Evolutionary conservation across 2,329 filamentous ascomycete genomes (phyloP).

Genomic region (Neurospora crassa): DNA sequence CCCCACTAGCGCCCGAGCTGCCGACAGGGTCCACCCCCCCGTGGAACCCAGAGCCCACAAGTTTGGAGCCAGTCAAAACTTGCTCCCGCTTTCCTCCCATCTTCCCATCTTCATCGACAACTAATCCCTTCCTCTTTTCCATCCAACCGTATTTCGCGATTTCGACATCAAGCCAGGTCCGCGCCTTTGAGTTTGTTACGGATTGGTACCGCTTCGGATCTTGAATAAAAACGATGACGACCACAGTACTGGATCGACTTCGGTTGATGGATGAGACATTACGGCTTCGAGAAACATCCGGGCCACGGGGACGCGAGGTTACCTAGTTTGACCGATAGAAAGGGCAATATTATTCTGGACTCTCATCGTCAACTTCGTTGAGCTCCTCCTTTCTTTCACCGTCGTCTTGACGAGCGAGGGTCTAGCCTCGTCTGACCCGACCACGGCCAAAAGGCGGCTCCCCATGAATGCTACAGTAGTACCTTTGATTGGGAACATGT

Average conservation of each 20-base stretch:
- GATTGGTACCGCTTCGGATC: neutral
- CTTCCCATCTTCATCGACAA: neutral
- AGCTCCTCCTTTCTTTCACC: neutral
- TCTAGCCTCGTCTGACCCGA: neutral
- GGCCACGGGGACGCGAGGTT: neutral
- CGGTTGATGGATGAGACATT: neutral
- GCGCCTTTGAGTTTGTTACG: neutral
- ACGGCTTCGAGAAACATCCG: neutral
- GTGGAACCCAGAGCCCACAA: neutral
- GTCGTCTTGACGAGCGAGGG: neutral
- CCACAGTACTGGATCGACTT: neutral
- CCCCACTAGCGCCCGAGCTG: slow-evolving; percentile 14
- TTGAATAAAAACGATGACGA: neutral
- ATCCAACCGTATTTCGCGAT: neutral
- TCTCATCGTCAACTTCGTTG: neutral
- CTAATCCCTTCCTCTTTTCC: neutral
- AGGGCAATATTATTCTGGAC: neutral
- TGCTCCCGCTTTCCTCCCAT: slow-evolving; percentile 6
- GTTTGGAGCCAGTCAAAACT: slow-evolving; percentile 14
- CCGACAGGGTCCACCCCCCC: neutral
- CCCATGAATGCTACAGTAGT: neutral
- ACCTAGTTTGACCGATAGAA: neutral
- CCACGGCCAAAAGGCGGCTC: neutral
- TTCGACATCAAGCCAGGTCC: neutral
- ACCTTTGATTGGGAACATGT: neutral